Evolutionary conservation across 495 filamentous ascomycete species (phyloP), one percentile per base, ranked within the genome.

Genomic region (Amniculicola lignicola): DNA sequence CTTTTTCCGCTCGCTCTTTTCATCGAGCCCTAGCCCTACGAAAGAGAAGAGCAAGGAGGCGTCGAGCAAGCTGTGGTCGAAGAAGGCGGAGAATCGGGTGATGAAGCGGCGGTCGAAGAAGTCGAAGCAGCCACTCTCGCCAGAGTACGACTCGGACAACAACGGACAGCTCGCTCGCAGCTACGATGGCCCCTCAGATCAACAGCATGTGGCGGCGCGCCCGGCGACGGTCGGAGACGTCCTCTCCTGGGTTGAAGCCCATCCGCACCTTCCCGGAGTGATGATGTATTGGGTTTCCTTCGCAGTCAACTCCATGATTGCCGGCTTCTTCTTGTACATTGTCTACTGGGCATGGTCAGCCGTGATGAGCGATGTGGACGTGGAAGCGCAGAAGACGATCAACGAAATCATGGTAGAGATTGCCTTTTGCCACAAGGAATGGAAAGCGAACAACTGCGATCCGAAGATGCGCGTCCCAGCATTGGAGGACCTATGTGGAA

Each of bases 241-340:
- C 59, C 80, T 92, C 29, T 74, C 79, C 16, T 81, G 83, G 44
- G 72, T 95, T 54, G 87, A 87, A 58, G 79, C 79, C 35, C 88
- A 96, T 65, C 91, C 90, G 0, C 81, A 84, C 59, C 80, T 95
- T n/a, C 93, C 93, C 4, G 79, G 84, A 48, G 87, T 95, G 45
- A 74, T 96, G 18, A 90, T 89, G 23, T 86, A 81, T 69, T 98
- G 91, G 79, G 73, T 89, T 11, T 88, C 92, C 57, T 76, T 96
- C 35, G 69, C 79, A 7, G 83, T 95, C 64, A 96, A 96, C 65
- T 55, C 88, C 54, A 77, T 86, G 55, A 73, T 95, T 3, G 79
- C 89, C 9, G 72, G 78, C 35, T 70, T 82, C 9, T 74, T 82
- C 9, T 74, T 92, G 16, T 91, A 85, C 67, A 73, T 85, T n/a